These are phyloP conservation scores for Meira nashicola DNA, from an alignment of 1,284 basidiomycete species.

Conservation along the genomic window DNA sequence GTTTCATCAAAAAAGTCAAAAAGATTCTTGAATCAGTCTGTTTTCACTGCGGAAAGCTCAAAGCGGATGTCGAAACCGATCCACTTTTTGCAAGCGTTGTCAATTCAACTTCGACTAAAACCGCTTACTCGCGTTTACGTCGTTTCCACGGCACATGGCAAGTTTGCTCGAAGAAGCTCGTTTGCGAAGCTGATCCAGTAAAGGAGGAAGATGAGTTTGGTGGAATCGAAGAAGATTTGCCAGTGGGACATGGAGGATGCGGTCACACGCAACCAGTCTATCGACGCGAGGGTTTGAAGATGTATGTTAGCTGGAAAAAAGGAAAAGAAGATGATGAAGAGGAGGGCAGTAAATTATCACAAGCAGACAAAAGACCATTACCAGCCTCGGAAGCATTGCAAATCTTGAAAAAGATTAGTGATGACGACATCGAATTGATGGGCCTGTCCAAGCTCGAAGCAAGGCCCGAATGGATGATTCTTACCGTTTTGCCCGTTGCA, in stretches of 20 bases:
- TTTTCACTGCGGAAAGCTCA: conserved; percentile 95
- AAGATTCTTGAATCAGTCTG: conserved; percentile 99
- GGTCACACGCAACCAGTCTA: conserved; percentile 86
- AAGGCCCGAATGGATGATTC: conserved; percentile 98
- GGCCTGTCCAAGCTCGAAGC: conserved; percentile 94
- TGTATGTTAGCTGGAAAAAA: conserved; percentile 93
- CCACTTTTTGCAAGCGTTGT: conserved; percentile 46
- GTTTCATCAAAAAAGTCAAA: conserved; percentile 98
- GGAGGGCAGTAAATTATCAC: conserved; percentile 50
- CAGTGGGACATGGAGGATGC: conserved; percentile 75
- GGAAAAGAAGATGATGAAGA: conserved; percentile 75
- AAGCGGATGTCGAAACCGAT: conserved; percentile 65
- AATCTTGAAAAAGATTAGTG: conserved; percentile 60
- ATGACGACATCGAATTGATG: conserved; percentile 88
- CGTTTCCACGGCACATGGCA: conserved; percentile 51
- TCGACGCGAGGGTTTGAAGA: conserved; percentile 89
- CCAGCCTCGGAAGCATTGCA: conserved; percentile 79
- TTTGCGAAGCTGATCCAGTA: conserved; percentile 61
- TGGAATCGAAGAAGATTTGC: conserved; percentile 55
- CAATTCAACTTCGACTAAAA: conserved; percentile 36
- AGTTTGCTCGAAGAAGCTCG: conserved; percentile 47
- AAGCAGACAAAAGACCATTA: conserved; percentile 84
- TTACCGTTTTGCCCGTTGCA: conserved; percentile 94
- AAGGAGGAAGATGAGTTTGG: conserved; percentile 48
- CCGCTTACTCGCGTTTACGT: conserved; percentile 25